Percentiles rank a stretch among this genome's conserved stretches.
Conservation (phyloP, 345 rosid species). For the Turritis glabra region DNA sequence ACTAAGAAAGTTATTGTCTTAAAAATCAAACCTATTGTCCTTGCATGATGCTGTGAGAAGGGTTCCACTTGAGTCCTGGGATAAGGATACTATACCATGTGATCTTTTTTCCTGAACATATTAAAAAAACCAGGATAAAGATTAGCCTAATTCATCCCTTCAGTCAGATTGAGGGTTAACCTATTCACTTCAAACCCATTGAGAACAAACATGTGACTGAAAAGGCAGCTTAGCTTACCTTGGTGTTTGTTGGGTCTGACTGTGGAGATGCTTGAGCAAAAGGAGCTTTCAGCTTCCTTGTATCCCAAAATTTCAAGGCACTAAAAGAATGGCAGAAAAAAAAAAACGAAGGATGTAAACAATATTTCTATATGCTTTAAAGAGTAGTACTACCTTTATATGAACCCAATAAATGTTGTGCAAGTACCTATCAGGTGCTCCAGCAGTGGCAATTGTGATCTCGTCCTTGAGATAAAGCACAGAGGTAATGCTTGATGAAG, state of each 20-base stretch:
- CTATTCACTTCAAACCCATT: neutral
- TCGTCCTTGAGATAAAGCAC: conserved; percentile 87
- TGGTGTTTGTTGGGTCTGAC: conserved; percentile 48
- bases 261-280: conserved; percentile 64
- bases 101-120: conserved; percentile 59
- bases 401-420: conserved; percentile 3
- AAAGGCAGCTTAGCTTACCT: conserved; percentile 42
- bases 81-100: conserved; percentile 83
- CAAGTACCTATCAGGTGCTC: conserved; percentile 80
- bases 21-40: conserved; percentile 64
- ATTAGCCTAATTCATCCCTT: neutral
- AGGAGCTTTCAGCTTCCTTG: conserved; percentile 68
- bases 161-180: neutral
- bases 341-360: conserved; percentile 1
- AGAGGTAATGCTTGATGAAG: conserved; percentile 87
- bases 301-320: conserved; percentile 85
- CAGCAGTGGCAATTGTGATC: conserved; percentile 79
- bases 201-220: neutral
- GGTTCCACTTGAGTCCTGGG: conserved; percentile 82
- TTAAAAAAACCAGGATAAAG: neutral
- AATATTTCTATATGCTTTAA: neutral
- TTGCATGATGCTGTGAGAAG: conserved; percentile 89
- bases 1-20: neutral
- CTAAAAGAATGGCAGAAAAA: conserved; percentile 41
- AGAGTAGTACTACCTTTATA: neutral